These are phyloP conservation scores for Coemansia umbellata DNA, from an alignment of 192 early-diverging fungal species.

Conservation along the genomic window DNA sequence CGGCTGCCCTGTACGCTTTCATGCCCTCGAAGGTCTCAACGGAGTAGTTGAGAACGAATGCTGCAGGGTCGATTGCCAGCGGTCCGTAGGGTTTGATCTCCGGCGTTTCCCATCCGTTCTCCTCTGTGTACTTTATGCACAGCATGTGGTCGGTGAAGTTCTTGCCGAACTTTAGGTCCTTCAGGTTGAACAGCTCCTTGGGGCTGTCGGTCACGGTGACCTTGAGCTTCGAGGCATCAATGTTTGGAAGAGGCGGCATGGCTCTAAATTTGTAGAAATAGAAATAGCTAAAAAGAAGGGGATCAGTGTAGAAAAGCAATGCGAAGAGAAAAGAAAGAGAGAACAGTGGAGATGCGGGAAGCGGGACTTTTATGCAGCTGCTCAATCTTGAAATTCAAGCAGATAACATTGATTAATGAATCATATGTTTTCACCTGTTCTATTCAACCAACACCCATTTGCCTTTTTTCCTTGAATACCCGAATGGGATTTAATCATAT, in stretches of 20 bases:
- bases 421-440: too few species aligned
- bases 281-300: not conserved
- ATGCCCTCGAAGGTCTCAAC: constrained; percentile 92
- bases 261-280: too few species aligned
- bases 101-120: constrained; percentile 77
- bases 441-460: too few species aligned
- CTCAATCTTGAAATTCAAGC: too few species aligned
- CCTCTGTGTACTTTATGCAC: constrained; percentile 69
- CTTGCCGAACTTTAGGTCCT: constrained; percentile 76
- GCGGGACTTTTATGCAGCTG: not conserved
- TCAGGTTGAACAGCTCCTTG: constrained; percentile 23
- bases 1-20: constrained; percentile 88
- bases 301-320: not conserved
- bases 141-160: constrained; percentile 97
- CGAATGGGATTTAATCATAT: too few species aligned
- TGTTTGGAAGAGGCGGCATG: constrained; percentile 28
- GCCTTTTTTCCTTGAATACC: too few species aligned
- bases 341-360: not conserved
- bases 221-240: constrained; percentile 44
- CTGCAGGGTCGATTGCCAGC: constrained; percentile 74
- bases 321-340: not conserved
- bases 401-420: too few species aligned
- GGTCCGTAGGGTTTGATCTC: constrained; percentile 83
- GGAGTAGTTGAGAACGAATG: constrained; percentile 92
- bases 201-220: constrained; percentile 34